Percentiles rank a stretch among this genome's conserved stretches.
phyloP scores from a whole-genome alignment of 306 rosid genomes.

The Mimosa pudica region DNA sequence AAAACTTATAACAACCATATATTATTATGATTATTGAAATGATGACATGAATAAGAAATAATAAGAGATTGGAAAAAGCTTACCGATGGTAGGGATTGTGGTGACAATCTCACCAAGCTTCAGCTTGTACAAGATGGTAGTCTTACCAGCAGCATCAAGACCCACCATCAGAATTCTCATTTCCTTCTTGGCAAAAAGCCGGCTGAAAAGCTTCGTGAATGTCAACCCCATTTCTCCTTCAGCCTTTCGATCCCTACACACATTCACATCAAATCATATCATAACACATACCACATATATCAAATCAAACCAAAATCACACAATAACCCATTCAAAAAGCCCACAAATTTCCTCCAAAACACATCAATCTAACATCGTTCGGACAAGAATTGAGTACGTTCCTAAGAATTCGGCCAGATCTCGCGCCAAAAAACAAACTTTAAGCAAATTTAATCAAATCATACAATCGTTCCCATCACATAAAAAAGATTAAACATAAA shows the following conservation, averaged over 20 bases:
- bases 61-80: slow-evolving; percentile 30
- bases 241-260: slow-evolving; percentile 52
- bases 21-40: not conserved
- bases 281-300: slow-evolving; percentile 3
- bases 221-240: slow-evolving; percentile 90
- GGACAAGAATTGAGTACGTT: not conserved
- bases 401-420: slow-evolving; percentile 48
- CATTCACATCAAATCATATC: not conserved
- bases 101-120: slow-evolving; percentile 99
- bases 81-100: slow-evolving; percentile 97
- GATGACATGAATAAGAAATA: not conserved
- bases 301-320: not conserved
- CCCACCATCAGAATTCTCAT: slow-evolving; percentile 99
- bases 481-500: slow-evolving; percentile 10
- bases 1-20: not conserved
- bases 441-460: slow-evolving; percentile 25
- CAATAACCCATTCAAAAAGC: not conserved
- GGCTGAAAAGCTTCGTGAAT: slow-evolving; percentile 96
- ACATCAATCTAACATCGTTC: not conserved
- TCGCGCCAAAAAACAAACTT: slow-evolving; percentile 9
- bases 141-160: slow-evolving; percentile 99
- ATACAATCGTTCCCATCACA: slow-evolving; percentile 19
- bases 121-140: slow-evolving; percentile 98
- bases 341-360: not conserved
- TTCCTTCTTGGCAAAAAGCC: slow-evolving; percentile 99